Percentiles rank a stretch among this genome's conserved stretches.
Conservation (phyloP, 805 yeast genomes). For the Hanseniaspora lindneri region DNA sequence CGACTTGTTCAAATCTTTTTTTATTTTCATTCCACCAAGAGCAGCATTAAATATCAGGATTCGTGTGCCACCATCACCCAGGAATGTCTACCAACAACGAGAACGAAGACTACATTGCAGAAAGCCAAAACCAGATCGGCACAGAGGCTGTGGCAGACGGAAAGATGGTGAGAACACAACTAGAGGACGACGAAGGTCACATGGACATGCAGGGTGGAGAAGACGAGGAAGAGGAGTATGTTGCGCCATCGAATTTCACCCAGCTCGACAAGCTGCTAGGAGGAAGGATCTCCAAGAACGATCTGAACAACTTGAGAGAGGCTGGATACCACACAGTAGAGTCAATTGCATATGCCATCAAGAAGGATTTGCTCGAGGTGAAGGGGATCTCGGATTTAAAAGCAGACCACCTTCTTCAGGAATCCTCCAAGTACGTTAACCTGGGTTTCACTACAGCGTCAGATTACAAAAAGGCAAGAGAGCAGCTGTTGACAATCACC, state of each 20-base stretch:
- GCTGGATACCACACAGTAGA: slow-evolving; percentile 85
- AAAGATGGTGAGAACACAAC: neutral
- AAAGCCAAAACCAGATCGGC: neutral
- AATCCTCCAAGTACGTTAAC: slow-evolving; percentile 79
- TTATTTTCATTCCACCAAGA: too few relatives aligned
- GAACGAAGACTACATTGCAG: neutral
- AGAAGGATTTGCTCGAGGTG: slow-evolving; percentile 59
- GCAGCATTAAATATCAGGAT: neutral
- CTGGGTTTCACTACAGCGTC: slow-evolving; percentile 97
- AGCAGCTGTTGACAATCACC: slow-evolving; percentile 82
- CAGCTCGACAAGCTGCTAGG: slow-evolving; percentile 39
- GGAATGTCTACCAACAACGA: slow-evolving; percentile 1
- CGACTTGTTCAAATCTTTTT: too few relatives aligned
- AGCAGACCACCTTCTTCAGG: slow-evolving; percentile 71
- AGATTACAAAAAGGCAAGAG: slow-evolving; percentile 78
- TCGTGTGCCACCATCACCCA: too few relatives aligned
- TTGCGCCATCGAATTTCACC: slow-evolving; percentile 30
- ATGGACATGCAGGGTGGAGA: neutral
- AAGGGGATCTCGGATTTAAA: slow-evolving; percentile 94
- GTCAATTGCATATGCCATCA: slow-evolving; percentile 85
- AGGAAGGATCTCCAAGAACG: slow-evolving; percentile 73
- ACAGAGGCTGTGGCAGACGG: neutral
- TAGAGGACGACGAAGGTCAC: neutral
- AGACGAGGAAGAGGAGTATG: slow-evolving; percentile 40
- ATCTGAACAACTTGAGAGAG: slow-evolving; percentile 66